Base-by-base conservation (phyloP, 352 stramenopile species). In the Hyaloperonospora arabidopsidis region DNA sequence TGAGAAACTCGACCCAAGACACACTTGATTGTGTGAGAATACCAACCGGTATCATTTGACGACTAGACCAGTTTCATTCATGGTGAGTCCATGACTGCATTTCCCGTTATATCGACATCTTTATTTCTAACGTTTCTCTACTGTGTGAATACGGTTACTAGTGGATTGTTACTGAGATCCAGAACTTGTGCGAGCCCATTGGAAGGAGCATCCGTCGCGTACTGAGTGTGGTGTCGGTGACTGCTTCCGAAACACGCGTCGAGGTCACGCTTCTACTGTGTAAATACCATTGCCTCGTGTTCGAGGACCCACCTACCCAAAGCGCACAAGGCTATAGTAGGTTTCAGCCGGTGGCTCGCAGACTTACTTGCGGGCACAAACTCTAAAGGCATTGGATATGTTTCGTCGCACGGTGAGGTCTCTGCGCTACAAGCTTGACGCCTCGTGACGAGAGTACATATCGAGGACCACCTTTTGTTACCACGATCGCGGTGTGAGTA, bases 281-380 rank as follows among this genome's bases (percentile, higher is more conserved):
- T 2, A 53, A 56, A 39, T 52, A 46, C 34, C 62, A 55, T 51
- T 41, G 10, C 17, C 40, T 62, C 11, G 19, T 71, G 39, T 60
- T 65, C 39, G 22, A 43, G 13, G 39, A 59, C 52, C 46, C 57
- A 38, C 54, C 57, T 8, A 28, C 17, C n/a, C 13, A 49, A 19
- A 46, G 13, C 59, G 6, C 25, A 64, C 40, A 38, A 59, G 11
- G 17, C 44, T 17, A 63, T 73, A 57, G 54, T 71, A 18, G 61
- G 61, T 21, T 73, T 60, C 25, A 73, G 67, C 38, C 54, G 39
- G 52, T 76, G 64, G 65, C 51, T 76, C 11, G 32, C 51, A 14
- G 61, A 66, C 1, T 32, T 70, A 47, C 52, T 76, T 36, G 25
- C 50, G 12, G 48, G 59, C 32, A 58, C 52, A 11, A 43, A 43